Evolutionary conservation across 176 grass and related monocot species (phyloP), one percentile per base, ranked within the genome.

Genomic region (Poa annua): DNA sequence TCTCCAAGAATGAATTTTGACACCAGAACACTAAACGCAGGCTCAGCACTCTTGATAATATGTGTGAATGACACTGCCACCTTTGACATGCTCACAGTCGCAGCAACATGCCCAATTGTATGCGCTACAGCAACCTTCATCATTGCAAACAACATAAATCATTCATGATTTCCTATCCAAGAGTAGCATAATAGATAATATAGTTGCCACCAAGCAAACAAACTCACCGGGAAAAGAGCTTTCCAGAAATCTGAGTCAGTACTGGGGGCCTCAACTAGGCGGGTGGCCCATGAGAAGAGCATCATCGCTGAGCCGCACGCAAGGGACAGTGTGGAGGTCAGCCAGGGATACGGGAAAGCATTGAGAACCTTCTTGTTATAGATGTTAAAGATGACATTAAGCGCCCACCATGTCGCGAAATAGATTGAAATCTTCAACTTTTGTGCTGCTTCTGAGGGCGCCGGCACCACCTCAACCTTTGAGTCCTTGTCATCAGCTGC

Each of bases 361-460:
- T 97, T 97, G 71, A 97, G 74, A 47, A 97, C 92, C 92, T 94
- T 97, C 90, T 97, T 97, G 82, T 94, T 94, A 21, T 97, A 97
- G 38, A 97, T 97, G 85, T 97, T 97, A 78, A 94, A 97, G 44
- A 97, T 94, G n/a, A 97, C 95, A 76, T 94, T 97, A 34, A 97
- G 86, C 11, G 92, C 92, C 95, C 95, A 97, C 95, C 95, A 97
- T n/a, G 90, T 92, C 0, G 90, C 92, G 4, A 97, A 97, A 77
- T 97, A 97, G 65, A 91, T 89, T 11, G 92, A 94, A 13, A 97
- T 94, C 78, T 97, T 94, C 25, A 97, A 41, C 86, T 64, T 97
- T 50, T 84, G 88, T 5, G 88, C 86, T 20, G 79, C 77, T 69
- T 89, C 82, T 0, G 91, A 90, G 44, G 26, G 61, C 9, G 20